A percentile compares a stretch with the other conserved stretches of the same genome.
Conservation (phyloP, 148 eudicot species). For the Chenopodium quinoa region DNA sequence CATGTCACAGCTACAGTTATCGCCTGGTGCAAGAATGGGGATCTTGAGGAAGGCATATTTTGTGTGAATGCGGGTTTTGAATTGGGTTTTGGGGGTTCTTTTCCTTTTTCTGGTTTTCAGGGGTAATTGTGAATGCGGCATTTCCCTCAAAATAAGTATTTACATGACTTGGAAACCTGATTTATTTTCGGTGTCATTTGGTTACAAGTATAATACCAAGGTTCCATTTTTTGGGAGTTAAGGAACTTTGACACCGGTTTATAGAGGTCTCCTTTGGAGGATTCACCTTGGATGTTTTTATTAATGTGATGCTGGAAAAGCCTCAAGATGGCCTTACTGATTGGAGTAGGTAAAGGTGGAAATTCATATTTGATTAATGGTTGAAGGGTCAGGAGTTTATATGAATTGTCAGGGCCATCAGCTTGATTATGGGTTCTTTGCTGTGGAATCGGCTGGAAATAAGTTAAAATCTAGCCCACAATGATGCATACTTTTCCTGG, state of each 20-base stretch:
- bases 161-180: conserved; percentile 10
- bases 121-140: conserved; percentile 23
- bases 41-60: conserved; percentile 69
- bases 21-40: conserved; percentile 84
- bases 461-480: not conserved
- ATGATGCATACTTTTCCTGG: not conserved
- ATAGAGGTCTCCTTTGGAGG: not conserved
- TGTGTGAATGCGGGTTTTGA: conserved; percentile 40
- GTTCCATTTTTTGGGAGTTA: conserved; percentile 16
- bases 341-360: conserved; percentile 4
- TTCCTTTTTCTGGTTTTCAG: conserved; percentile 33
- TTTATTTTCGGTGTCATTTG: not conserved
- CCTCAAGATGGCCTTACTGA: not conserved
- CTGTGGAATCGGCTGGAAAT: not conserved
- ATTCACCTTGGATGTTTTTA: not conserved
- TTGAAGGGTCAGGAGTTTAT: not conserved
- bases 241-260: conserved; percentile 12
- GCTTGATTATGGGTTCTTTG: conserved; percentile 7
- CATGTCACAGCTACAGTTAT: conserved; percentile 71
- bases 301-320: conserved; percentile 10
- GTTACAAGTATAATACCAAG: conserved; percentile 8
- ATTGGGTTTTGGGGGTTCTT: conserved; percentile 42
- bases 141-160: conserved; percentile 13
- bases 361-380: conserved; percentile 15
- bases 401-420: not conserved